Percentiles rank a stretch among this genome's conserved stretches.
These are phyloP conservation scores for Ensete glaucum DNA, from an alignment of 176 grass and related monocot genomes.

Conservation along the genomic window DNA sequence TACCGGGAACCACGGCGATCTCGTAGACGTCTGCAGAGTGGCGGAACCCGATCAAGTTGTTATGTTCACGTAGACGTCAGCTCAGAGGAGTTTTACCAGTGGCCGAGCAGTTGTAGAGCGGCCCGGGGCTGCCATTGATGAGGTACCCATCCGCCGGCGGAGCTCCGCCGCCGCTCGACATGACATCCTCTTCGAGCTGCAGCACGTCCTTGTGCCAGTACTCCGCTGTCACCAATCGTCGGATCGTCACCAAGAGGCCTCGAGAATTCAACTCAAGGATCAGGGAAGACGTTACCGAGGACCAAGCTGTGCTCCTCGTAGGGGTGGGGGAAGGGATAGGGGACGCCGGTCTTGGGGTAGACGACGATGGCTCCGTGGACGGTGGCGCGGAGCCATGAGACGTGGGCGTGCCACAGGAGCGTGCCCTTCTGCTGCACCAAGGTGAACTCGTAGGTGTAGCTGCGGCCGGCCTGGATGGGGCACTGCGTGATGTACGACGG, in stretches of 20 bases:
- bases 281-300: not conserved
- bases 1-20: conserved; percentile 23
- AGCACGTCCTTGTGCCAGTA: not conserved
- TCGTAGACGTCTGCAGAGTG: conserved; percentile 5
- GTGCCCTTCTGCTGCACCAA: not conserved
- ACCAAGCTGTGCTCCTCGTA: not conserved
- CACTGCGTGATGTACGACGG: conserved; percentile 71
- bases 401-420: not conserved
- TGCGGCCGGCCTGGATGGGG: conserved; percentile 48
- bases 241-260: not conserved
- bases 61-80: not conserved
- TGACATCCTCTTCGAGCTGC: not conserved
- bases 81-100: not conserved
- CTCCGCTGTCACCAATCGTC: not conserved
- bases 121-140: conserved; percentile 12
- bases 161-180: not conserved
- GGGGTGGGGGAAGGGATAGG: not conserved
- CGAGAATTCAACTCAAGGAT: not conserved
- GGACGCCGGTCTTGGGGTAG: not conserved
- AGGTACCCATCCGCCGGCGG: not conserved
- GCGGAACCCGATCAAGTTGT: not conserved
- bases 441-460: conserved; percentile 37
- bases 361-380: not conserved
- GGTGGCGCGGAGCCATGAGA: not conserved
- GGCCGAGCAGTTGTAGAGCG: not conserved